These are phyloP conservation scores for Cladosporium austrohemisphaericum DNA, from an alignment of 2,329 filamentous ascomycete genomes.

Conservation along the genomic window DNA sequence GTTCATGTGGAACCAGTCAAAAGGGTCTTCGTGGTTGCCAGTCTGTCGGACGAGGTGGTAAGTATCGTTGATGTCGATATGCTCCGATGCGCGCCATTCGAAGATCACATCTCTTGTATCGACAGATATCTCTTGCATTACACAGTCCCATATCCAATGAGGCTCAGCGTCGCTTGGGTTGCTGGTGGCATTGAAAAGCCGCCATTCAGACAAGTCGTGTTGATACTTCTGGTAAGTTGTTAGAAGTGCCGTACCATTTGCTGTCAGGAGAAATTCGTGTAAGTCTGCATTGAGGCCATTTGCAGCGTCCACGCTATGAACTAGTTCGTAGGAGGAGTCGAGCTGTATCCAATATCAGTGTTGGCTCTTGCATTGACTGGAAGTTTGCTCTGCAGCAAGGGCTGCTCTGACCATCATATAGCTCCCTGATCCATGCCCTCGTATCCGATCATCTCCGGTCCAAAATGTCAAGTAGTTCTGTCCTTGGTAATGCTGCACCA, in stretches of 20 bases:
- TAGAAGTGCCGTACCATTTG: constrained; percentile 39
- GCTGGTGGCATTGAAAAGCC: constrained; percentile 28
- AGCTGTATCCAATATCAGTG: constrained; percentile 16
- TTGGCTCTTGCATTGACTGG: background rate
- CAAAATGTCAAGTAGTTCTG: constrained; percentile 35
- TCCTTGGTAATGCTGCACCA: constrained; percentile 32
- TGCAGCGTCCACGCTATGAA: constrained; percentile 36
- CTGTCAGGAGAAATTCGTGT: constrained; percentile 43
- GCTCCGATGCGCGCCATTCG: constrained; percentile 39
- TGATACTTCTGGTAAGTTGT: constrained; percentile 32
- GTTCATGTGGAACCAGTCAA: constrained; percentile 54
- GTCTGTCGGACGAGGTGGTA: constrained; percentile 30
- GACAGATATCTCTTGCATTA: constrained; percentile 28
- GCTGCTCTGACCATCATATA: constrained; percentile 27
- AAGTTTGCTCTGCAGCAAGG: too few species aligned
- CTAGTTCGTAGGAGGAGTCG: constrained; percentile 30
- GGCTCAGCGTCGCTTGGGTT: constrained; percentile 26
- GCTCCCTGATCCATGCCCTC: constrained; percentile 28
- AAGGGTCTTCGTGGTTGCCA: constrained; percentile 38
- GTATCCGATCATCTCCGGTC: constrained; percentile 31
- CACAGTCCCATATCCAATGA: constrained; percentile 27
- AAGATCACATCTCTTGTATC: constrained; percentile 14
- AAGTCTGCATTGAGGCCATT: constrained; percentile 36
- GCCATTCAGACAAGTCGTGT: constrained; percentile 21
- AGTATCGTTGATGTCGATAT: constrained; percentile 45